phyloP scores from a whole-genome alignment of 208 protist genomes.

The Plasmodiophora brassicae region DNA sequence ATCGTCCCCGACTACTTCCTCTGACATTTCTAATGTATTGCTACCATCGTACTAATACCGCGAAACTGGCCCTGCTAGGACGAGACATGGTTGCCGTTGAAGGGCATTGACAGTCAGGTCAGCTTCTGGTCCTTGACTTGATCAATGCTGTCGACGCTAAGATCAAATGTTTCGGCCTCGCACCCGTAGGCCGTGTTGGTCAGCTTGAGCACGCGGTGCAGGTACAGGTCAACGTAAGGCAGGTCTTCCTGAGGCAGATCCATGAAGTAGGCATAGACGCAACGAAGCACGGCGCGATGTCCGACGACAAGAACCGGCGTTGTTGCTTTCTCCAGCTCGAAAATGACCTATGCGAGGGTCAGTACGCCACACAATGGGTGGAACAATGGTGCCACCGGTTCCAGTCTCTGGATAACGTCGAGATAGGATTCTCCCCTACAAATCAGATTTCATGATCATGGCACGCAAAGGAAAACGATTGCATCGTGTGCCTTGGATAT shows the following conservation, averaged over 20 bases:
- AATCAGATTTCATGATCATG: slow-evolving; percentile 31
- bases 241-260: slow-evolving; percentile 20
- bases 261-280: slow-evolving; percentile 45
- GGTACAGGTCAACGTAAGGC: background rate
- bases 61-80: too few relatives aligned
- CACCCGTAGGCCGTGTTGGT: background rate
- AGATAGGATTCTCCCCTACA: slow-evolving; percentile 56
- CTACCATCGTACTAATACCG: too few relatives aligned
- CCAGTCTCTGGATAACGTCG: slow-evolving; percentile 58
- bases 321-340: slow-evolving; percentile 53
- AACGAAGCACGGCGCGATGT: slow-evolving; percentile 36
- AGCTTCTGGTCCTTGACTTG: slow-evolving; percentile 20
- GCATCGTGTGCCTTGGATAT: background rate
- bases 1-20: slow-evolving; percentile 18
- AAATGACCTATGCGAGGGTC: too few relatives aligned
- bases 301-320: slow-evolving; percentile 36
- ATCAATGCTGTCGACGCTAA: background rate
- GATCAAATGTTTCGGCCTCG: slow-evolving; percentile 23
- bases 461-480: background rate
- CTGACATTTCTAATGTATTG: too few relatives aligned
- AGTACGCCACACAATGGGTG: too few relatives aligned
- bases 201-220: slow-evolving; percentile 42
- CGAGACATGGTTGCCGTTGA: too few relatives aligned
- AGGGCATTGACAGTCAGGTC: too few relatives aligned
- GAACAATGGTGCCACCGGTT: too few relatives aligned